phyloP scores from a whole-genome alignment of 192 early-diverging fungal species.

The Podila clonocystis region DNA sequence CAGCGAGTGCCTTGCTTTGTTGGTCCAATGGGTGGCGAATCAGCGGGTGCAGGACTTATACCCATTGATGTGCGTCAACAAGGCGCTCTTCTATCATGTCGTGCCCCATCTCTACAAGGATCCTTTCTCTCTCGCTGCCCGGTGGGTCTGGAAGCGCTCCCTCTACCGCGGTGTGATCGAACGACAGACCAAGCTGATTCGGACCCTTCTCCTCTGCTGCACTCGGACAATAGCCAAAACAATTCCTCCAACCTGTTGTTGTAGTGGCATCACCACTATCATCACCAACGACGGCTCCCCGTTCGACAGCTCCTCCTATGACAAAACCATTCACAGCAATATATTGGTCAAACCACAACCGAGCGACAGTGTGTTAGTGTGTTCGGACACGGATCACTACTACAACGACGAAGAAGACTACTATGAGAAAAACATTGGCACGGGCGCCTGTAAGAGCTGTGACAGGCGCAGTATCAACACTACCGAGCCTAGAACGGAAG shows the following conservation, averaged over 20 bases:
- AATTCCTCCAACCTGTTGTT: neutral
- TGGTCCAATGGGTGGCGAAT: slow-evolving; percentile 32
- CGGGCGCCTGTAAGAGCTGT: no score
- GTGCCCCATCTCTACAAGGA: slow-evolving; percentile 34
- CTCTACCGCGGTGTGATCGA: slow-evolving; percentile 39
- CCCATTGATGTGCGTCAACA: slow-evolving; percentile 41
- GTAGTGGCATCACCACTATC: neutral
- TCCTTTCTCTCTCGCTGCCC: slow-evolving; percentile 29
- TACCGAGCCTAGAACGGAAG: no score
- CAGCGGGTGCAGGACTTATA: slow-evolving; percentile 22
- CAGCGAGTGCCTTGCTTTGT: slow-evolving; percentile 15
- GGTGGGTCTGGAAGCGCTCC: slow-evolving; percentile 33
- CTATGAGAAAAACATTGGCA: no score
- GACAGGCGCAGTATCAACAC: no score
- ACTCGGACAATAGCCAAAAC: slow-evolving; percentile 25
- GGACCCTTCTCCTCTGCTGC: slow-evolving; percentile 34
- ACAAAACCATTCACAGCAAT: neutral
- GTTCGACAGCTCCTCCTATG: neutral
- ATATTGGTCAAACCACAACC: neutral
- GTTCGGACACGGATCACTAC: no score
- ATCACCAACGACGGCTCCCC: neutral
- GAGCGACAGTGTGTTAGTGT: no score
- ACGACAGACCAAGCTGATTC: slow-evolving; percentile 37
- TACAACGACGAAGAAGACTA: no score
- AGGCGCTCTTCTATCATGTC: slow-evolving; percentile 28